Percentiles rank a stretch among this genome's conserved stretches.
Evolutionary conservation across 2,329 filamentous ascomycete species (phyloP).

Genomic region (Pseudodiploospora longispora): DNA sequence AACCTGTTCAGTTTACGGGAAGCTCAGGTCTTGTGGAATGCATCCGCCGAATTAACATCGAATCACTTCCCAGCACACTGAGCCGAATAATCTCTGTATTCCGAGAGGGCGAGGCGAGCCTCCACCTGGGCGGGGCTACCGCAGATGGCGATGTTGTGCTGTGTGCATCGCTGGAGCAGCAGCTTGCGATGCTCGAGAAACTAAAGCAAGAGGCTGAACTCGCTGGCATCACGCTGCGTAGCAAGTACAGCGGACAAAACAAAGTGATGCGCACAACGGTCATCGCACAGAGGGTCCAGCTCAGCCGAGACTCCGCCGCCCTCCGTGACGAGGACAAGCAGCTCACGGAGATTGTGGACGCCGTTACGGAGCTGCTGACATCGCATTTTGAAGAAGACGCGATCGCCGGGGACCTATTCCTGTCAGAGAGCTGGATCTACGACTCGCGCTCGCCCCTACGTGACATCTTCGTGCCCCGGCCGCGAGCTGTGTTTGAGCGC

Average conservation of each 20-base stretch:
- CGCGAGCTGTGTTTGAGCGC: constrained; percentile 62
- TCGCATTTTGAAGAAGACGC: constrained; percentile 16
- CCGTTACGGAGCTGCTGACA: constrained; percentile 22
- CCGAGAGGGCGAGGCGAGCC: constrained; percentile 27
- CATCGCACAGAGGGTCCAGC: constrained; percentile 71
- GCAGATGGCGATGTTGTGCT: constrained; percentile 24
- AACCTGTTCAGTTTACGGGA: constrained; percentile 44
- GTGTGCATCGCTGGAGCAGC: constrained; percentile 26
- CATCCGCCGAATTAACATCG: constrained; percentile 47
- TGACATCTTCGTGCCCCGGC: constrained; percentile 68
- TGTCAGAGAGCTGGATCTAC: constrained; percentile 66
- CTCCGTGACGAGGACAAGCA: constrained; percentile 63
- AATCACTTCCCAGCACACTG: constrained; percentile 20
- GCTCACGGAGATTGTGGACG: constrained; percentile 59
- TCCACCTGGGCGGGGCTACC: constrained; percentile 25
- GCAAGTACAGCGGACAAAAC: constrained; percentile 64
- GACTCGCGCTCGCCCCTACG: constrained; percentile 61
- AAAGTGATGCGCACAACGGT: constrained; percentile 68
- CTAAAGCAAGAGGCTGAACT: constrained; percentile 38
- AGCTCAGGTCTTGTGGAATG: constrained; percentile 44
- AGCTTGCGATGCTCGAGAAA: constrained; percentile 37
- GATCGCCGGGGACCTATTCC: constrained; percentile 42
- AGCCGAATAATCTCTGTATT: constrained; percentile 19
- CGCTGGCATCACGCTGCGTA: constrained; percentile 50
- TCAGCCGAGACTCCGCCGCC: constrained; percentile 65